phyloP scores from a whole-genome alignment of 441 rosid genomes.

The Jatropha podagrica region DNA sequence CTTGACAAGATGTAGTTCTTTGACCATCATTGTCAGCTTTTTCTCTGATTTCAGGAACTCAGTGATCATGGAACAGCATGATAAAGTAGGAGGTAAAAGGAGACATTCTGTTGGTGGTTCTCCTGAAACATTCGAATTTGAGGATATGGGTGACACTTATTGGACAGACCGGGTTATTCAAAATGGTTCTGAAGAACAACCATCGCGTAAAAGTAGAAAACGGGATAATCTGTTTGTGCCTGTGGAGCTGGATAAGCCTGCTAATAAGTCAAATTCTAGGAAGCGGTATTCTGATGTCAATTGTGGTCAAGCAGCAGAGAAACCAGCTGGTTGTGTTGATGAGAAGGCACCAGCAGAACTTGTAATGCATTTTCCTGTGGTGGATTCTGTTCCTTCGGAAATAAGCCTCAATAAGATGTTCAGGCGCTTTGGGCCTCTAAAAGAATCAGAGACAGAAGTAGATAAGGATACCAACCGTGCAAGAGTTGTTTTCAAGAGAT shows the following conservation, averaged over 20 bases:
- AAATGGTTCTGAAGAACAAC: slow-evolving; percentile 85
- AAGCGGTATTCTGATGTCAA: slow-evolving; percentile 57
- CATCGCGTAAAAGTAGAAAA: slow-evolving; percentile 43
- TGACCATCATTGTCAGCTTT: slow-evolving; percentile 50
- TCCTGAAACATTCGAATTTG: slow-evolving; percentile 83
- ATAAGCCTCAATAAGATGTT: slow-evolving; percentile 79
- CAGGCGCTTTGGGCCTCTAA: slow-evolving; percentile 78
- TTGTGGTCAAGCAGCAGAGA: slow-evolving; percentile 37
- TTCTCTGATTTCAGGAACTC: slow-evolving; percentile 81
- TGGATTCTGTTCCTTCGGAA: slow-evolving; percentile 77
- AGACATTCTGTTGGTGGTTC: slow-evolving; percentile 37
- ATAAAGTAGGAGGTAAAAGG: slow-evolving; percentile 48
- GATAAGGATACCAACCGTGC: slow-evolving; percentile 78
- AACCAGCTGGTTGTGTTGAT: slow-evolving; percentile 53
- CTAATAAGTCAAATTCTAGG: slow-evolving; percentile 55
- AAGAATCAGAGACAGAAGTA: slow-evolving; percentile 76
- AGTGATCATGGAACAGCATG: slow-evolving; percentile 42
- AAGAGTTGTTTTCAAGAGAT: slow-evolving; percentile 79
- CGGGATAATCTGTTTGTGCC: slow-evolving; percentile 51
- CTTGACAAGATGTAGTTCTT: slow-evolving; percentile 38
- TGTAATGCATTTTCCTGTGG: slow-evolving; percentile 71
- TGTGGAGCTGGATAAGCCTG: slow-evolving; percentile 48
- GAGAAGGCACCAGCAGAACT: slow-evolving; percentile 88
- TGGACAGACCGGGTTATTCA: slow-evolving; percentile 93
- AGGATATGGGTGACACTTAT: slow-evolving; percentile 89